Evolutionary conservation across 179 eudicot species (phyloP), one percentile per base, ranked within the genome.

Genomic region (Dionaea muscipula): DNA sequence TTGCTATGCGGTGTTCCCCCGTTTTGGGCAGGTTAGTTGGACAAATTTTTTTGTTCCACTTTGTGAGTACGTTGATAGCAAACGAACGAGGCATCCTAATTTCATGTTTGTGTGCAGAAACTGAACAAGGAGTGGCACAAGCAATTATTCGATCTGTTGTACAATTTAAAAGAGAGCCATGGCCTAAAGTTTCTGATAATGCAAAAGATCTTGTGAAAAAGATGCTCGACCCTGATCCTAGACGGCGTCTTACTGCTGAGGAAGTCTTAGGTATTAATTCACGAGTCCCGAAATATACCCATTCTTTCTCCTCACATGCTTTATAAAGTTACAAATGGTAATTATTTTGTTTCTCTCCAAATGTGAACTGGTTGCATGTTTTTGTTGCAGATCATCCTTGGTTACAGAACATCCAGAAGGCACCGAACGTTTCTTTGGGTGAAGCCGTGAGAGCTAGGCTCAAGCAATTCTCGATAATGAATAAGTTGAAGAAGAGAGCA

Each of bases 101-200:
- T 26, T 38, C 15, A n/a, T 26, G n/a, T 2, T 40, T 64, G 22
- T 44, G 2, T 59, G 55, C 82, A 86, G 96, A 82, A 71, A 88
- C 96, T 36, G 96, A 88, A 57, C 84, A 82, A 76, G 96, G 96
- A 28, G 87, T 88, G 59, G 94, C 96, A 9, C 83, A 75, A 65
- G 90, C 96, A 40, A 85, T 88, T 55, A 77, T 88, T 52, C 71
- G 77, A 59, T 82, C 96, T 2, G 66, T 65, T 46, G 57, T 88
- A 43, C 82, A 87, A 55, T 87, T 84, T 62, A 77, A 63, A 50
- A 69, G 94, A 65, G 94, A 87, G 47, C 96, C 96, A 22, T 88
- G 96, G 96, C 87, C 94, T 1, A 80, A 78, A 75, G 87, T 88
- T 56, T 84, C 96, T 0, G 87, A 84, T 22, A 76, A 67, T 64